A percentile compares a stretch with the other conserved stretches of the same genome.
phyloP scores from a whole-genome alignment of 2,329 filamentous ascomycete species.

The Colletotrichum simmondsii region DNA sequence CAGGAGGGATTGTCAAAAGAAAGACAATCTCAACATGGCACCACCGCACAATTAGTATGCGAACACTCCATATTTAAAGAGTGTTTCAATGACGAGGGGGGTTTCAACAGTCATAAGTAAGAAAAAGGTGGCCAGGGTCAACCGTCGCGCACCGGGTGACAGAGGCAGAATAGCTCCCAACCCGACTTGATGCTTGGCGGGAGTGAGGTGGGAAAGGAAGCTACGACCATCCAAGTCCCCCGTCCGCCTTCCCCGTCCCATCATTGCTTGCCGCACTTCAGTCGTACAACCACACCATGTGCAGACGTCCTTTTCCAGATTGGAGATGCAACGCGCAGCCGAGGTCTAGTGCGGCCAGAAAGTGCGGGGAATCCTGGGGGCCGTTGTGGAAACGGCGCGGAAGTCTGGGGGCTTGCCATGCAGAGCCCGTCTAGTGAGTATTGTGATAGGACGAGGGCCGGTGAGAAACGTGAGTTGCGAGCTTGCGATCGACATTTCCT shows the following conservation, averaged over 20 bases:
- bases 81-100: not conserved
- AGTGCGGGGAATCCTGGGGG: constrained; percentile 28
- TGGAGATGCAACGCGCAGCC: constrained; percentile 16
- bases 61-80: not conserved
- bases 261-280: not conserved
- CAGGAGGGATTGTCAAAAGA: not conserved
- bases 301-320: not conserved
- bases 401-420: not conserved
- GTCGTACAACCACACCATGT: not conserved
- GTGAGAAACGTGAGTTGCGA: not conserved
- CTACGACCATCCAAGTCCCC: not conserved
- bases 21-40: not conserved
- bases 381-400: not conserved
- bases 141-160: not conserved
- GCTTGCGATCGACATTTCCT: not conserved
- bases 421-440: not conserved
- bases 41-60: not conserved
- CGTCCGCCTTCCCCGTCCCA: not conserved
- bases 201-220: not conserved
- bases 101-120: not conserved
- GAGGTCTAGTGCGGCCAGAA: constrained; percentile 22
- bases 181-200: not conserved
- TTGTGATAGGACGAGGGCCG: constrained; percentile 14
- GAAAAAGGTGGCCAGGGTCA: not conserved
- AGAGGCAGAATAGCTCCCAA: not conserved